These are phyloP conservation scores for Bimuria novae-zelandiae DNA, from an alignment of 2,329 filamentous ascomycete genomes.

Conservation along the genomic window DNA sequence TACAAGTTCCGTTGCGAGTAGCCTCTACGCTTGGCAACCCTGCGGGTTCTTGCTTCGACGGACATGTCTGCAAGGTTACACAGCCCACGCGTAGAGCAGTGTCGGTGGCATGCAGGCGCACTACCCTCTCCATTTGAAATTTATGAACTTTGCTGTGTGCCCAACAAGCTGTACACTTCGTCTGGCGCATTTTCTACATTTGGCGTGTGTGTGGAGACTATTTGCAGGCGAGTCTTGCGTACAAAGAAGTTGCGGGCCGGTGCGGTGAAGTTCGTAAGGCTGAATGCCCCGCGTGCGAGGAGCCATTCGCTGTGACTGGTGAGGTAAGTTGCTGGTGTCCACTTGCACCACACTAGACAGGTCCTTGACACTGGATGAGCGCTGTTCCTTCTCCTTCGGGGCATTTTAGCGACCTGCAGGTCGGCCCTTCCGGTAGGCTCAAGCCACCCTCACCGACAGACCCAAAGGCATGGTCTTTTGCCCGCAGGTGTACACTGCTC, in stretches of 20 bases:
- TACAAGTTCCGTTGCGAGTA: neutral
- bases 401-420: constrained; percentile 3
- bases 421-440: neutral
- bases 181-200: constrained; percentile 2
- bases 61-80: neutral
- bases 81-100: neutral
- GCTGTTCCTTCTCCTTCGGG: constrained; percentile 6
- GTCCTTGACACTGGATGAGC: neutral
- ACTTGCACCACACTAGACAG: neutral
- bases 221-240: neutral
- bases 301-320: constrained; percentile 8
- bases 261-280: constrained; percentile 6
- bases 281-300: neutral
- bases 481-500: neutral
- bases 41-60: neutral
- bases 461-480: constrained; percentile 3
- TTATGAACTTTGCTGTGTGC: neutral
- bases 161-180: neutral
- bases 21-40: neutral
- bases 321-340: constrained; percentile 2
- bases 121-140: neutral
- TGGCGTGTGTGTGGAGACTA: neutral
- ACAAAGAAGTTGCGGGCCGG: neutral
- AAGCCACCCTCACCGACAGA: constrained; percentile 7
- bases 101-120: neutral